Evolutionary conservation across 495 filamentous ascomycete species (phyloP), one percentile per base, ranked within the genome.

Genomic region (Umbilicaria muhlenbergii): DNA sequence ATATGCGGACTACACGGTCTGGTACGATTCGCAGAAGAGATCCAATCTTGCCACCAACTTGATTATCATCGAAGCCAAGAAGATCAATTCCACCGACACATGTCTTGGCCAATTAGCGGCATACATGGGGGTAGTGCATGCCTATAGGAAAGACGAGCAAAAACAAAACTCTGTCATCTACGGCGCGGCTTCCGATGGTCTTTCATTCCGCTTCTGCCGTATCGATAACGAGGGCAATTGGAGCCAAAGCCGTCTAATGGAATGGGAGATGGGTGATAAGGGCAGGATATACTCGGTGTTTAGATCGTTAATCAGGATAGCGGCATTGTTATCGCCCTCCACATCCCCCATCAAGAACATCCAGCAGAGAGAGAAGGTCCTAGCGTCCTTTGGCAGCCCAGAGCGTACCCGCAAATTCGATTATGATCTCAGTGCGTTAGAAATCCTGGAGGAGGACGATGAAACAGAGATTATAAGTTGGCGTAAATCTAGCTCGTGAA

Each of bases 1-100:
- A 44, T 44, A 14, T 38, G 42, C 43, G 17, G 46, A 49, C 42
- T 46, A 49, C 38, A 49, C 32, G 5, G n/a, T 49, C 17, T 46
- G 46, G 46, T 41, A 49, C 33, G 46, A 49, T 21, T 37, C 34
- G 14, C 21, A 11, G 38, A 46, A 19, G 18, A 33, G 16, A 28
- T 12, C 11, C 41, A 43, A 16, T 28, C 16, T 39, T 15, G 46
- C 46, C 32, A 46, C 34, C 16, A 49, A 49, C 24, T 15, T 47
- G 6, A 38, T 49, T 12, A 39, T 46, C 38, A 32, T 49, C 16
- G 42, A 45, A 39, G 46, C 46, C 16, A 46, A 49, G 21, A 32
- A 19, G 16, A 16, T 24, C 32, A 13, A 24, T 16, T 24, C 5
- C 11, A 49, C 43, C 8, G 43, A 49, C 15, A 32, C 14, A 37